Evolutionary conservation across 257 asterid species (phyloP), one percentile per base, ranked within the genome.

Genomic region (Vinca minor): DNA sequence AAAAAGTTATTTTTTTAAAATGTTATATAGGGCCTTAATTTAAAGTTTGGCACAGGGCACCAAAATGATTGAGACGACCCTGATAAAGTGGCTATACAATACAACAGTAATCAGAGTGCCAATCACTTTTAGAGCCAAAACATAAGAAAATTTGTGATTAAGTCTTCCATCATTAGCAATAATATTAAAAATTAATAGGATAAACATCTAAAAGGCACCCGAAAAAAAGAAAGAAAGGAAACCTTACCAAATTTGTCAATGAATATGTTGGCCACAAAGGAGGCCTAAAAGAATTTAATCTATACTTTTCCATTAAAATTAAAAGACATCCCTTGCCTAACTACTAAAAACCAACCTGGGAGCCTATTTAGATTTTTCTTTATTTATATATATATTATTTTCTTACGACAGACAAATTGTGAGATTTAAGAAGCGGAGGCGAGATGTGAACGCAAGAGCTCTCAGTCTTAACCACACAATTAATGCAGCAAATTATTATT

Each of bases 191-290:
- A 48, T 31, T 44, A 62, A 62, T 38, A 31, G 60, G 69, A 26
- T 44, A 63, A 55, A 54, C 63, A 47, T 48, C 67, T 66, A 45
- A 63, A 15, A 82, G 62, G 68, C 47, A 79, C n/a, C n/a, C n/a
- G n/a, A n/a, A n/a, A n/a, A n/a, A n/a, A n/a, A n/a, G 73, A 71
- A 67, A 28, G 69, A 44, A 17, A 50, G 81, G 79, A 78, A 77
- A 78, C 78, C 62, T 77, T 70, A 75, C 89, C 84, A 73, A 79
- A 78, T 69, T 84, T 72, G 74, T 68, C 82, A 72, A 84, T 74
- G 63, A 69, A 73, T 66, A 49, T 85, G 95, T 79, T 77, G 77
- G 75, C 86, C 89, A 87, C 84, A 42, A 84, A 71, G 89, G 89
- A 73, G 86, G 84, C 95, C 89, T 70, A 77, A 77, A 75, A 64